Evolutionary conservation across 768 basidiomycete species (phyloP).

Genomic region (Tylopilus plumbeoviolaceoides): DNA sequence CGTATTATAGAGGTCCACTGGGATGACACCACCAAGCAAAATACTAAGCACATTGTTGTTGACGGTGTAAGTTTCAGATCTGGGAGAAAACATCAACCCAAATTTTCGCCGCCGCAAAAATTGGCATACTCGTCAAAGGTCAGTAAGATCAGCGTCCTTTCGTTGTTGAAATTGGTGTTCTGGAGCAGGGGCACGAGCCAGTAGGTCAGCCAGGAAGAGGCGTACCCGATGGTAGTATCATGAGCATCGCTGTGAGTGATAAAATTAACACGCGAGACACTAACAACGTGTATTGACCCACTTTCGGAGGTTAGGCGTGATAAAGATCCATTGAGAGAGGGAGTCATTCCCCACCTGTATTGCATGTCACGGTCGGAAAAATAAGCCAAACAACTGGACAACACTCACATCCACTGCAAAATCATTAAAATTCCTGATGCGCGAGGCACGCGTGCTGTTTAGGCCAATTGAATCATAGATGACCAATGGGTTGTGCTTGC

Average conservation of each 20-base stretch:
- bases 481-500: constrained; percentile 54
- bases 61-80: constrained; percentile 29
- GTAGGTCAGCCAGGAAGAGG: constrained; percentile 41
- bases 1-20: constrained; percentile 37
- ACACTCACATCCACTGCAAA: constrained; percentile 48
- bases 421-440: constrained; percentile 59
- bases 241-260: constrained; percentile 50
- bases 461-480: constrained; percentile 49
- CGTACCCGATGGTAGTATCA: constrained; percentile 52
- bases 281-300: constrained; percentile 3
- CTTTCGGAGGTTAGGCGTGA: constrained; percentile 55
- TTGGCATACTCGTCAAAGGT: constrained; percentile 59
- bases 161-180: constrained; percentile 49
- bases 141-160: constrained; percentile 52
- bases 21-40: constrained; percentile 45
- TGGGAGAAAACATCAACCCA: not conserved
- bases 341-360: constrained; percentile 33
- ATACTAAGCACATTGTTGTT: constrained; percentile 48
- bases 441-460: constrained; percentile 37
- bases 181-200: constrained; percentile 51
- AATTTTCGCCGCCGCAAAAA: not conserved
- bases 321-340: constrained; percentile 57
- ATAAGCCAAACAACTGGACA: not conserved
- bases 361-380: not conserved
- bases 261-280: not conserved